Evolutionary conservation across 2,329 filamentous ascomycete genomes (phyloP).

Genomic region (Sporothrix brasiliensis): DNA sequence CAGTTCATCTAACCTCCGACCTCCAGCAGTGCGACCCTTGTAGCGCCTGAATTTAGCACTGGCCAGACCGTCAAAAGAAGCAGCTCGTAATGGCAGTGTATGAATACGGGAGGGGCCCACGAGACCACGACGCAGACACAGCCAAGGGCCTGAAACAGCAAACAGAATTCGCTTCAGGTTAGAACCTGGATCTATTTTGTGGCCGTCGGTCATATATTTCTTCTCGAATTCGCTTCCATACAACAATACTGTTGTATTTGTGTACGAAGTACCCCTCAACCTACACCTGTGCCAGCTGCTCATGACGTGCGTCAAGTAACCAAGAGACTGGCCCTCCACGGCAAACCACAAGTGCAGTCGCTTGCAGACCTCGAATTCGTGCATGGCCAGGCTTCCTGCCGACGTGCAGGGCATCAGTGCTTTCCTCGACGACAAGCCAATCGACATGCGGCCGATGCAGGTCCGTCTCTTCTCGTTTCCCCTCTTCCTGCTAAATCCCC

Average conservation of each 20-base stretch:
- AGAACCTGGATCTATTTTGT: no score
- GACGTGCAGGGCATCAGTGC: no score
- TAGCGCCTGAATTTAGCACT: neutral
- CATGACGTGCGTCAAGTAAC: constrained; percentile 24
- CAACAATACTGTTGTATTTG: neutral
- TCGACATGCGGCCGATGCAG: constrained; percentile 10
- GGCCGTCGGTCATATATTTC: no score
- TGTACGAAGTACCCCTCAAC: neutral
- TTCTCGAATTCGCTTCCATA: neutral
- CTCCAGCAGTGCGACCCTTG: no score
- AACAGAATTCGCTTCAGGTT: no score
- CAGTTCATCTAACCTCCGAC: neutral
- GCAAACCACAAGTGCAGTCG: neutral
- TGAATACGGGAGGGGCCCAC: neutral
- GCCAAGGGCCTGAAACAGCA: neutral
- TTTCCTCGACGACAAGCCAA: neutral
- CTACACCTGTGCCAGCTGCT: neutral
- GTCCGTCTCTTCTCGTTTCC: neutral
- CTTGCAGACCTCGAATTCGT: neutral
- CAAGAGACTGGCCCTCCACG: constrained; percentile 8
- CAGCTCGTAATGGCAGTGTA: neutral
- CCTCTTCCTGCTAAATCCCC: neutral
- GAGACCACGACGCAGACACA: neutral
- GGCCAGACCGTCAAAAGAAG: constrained; percentile 2
- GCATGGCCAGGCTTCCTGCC: neutral